phyloP scores from a whole-genome alignment of 225 moss, liverwort and hornwort species.

The Marchantia paleacea region DNA sequence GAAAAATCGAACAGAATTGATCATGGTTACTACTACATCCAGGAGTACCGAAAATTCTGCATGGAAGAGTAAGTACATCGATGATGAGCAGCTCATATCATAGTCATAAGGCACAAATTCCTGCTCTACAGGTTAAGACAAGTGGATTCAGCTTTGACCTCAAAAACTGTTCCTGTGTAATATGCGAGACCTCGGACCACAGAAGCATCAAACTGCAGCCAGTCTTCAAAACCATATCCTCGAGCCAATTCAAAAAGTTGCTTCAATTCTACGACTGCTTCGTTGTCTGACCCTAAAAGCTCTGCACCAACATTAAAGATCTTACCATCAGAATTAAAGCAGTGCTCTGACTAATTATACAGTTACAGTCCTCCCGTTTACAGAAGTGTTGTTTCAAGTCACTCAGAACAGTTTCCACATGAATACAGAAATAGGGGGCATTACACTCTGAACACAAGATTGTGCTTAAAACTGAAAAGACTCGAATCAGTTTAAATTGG shows the following conservation, averaged over 20 bases:
- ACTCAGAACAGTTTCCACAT: not conserved
- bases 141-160: slow-evolving; percentile 42
- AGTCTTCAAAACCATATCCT: slow-evolving; percentile 69
- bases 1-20: slow-evolving; percentile 1
- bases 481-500: not conserved
- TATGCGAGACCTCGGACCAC: slow-evolving; percentile 94
- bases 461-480: not conserved
- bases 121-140: not conserved
- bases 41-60: not conserved
- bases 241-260: slow-evolving; percentile 75
- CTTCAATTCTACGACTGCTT: slow-evolving; percentile 74
- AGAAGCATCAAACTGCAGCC: slow-evolving; percentile 89
- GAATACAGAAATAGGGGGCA: not conserved
- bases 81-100: not conserved
- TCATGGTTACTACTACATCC: not conserved
- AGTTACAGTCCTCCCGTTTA: not conserved
- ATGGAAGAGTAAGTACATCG: not conserved
- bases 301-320: slow-evolving; percentile 37
- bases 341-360: not conserved
- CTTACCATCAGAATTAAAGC: not conserved
- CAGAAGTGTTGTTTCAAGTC: not conserved
- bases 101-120: not conserved
- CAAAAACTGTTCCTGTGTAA: slow-evolving; percentile 95
- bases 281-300: slow-evolving; percentile 70
- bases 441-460: not conserved